Evolutionary conservation across 495 filamentous ascomycete genomes (phyloP).

Genomic region (Cenococcum geophilum): DNA sequence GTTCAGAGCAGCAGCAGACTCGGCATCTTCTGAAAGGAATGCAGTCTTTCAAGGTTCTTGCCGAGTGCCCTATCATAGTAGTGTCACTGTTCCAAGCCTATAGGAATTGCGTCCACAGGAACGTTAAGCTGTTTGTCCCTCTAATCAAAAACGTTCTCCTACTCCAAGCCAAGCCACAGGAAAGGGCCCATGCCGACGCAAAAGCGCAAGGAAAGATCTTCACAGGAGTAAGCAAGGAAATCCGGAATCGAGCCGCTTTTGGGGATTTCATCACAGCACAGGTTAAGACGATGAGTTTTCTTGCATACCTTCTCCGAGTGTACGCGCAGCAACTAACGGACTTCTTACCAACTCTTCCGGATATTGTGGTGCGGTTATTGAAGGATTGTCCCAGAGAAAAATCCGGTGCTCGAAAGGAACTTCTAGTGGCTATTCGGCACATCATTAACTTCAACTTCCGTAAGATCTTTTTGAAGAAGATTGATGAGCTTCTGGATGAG

Average conservation of each 20-base stretch:
- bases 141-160: constrained; percentile 85
- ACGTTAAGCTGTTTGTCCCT: constrained; percentile 90
- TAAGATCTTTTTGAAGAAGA: constrained; percentile 89
- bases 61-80: constrained; percentile 97
- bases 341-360: constrained; percentile 80
- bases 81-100: constrained; percentile 97
- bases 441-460: constrained; percentile 99
- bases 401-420: constrained; percentile 86
- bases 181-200: constrained; percentile 82
- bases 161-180: constrained; percentile 88
- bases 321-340: constrained; percentile 84
- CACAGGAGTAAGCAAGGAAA: constrained; percentile 87
- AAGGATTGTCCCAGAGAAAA: constrained; percentile 93
- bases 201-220: constrained; percentile 69
- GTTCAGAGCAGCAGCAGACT: constrained; percentile 70
- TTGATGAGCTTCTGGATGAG: constrained; percentile 92
- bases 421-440: constrained; percentile 92
- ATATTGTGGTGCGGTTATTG: constrained; percentile 84
- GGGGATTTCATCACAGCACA: constrained; percentile 97
- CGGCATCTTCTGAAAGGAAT: constrained; percentile 81
- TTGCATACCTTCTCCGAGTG: constrained; percentile 86
- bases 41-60: constrained; percentile 98
- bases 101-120: constrained; percentile 64
- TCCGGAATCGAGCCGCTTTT: constrained; percentile 89
- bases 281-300: constrained; percentile 98